Base-by-base conservation (phyloP, 805 yeast genomes). In the Ogataea haglerorum region DNA sequence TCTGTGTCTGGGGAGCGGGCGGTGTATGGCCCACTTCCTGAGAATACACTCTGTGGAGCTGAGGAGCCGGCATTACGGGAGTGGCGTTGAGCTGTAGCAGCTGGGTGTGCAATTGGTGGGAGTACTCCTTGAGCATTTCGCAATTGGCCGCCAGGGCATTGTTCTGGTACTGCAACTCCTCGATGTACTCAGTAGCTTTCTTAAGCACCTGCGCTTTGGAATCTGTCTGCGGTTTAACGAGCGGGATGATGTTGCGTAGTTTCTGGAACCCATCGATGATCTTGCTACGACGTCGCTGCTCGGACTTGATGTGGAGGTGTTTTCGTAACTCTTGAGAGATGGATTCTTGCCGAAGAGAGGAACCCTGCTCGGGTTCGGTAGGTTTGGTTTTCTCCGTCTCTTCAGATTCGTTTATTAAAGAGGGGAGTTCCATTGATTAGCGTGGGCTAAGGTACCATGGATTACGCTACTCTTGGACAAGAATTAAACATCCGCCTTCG, bases 251-350 rank as follows among this genome's bases (percentile, higher is more conserved):
- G 34, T 53, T 51, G 39, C 64, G 63, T 14, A 70, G 52, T 34
- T 59, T 61, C 28, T 65, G 61, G 45, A 70, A 70, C 13, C 75
- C 75, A 36, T 71, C 75, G 27, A 69, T 69, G 37, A 70, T 70
- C 43, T 65, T 63, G 39, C 69, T 73, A 23, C 75, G 58, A 30
- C 75, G 59, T 30, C 75, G 53, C 50, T 70, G 75, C 45, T 70
- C 75, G 4, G 73, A 68, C 29, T 67, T 58, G 34, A 70, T 70
- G 48, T 70, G 75, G 9, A 73, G 61, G 45, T 68, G 68, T 27
- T 55, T 56, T 18, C 59, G 41, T 16, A 54, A 30, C 13, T 52
- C 53, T 23, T 49, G 47, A 1, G 51, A 42, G n/a, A 47, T 29
- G 1, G 49, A 47, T 21, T 48, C 52, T 9, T 38, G 31, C n/a